A percentile compares a stretch with the other conserved stretches of the same genome.
Evolutionary conservation across 1,284 basidiomycete species (phyloP).

Genomic region (Marasmius fiardii): DNA sequence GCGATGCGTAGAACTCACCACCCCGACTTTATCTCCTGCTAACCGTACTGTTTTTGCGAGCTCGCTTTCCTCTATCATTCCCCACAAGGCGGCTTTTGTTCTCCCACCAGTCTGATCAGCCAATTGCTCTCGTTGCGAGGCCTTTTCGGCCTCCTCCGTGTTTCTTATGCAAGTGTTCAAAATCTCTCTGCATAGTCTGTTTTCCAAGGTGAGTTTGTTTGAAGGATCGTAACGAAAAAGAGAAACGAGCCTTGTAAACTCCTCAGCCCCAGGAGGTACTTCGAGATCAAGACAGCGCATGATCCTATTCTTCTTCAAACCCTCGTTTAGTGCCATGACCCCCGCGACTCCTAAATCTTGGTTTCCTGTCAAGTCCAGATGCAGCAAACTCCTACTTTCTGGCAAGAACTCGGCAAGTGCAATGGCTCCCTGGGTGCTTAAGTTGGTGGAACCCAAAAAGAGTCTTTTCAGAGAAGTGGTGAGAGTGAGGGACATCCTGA

Average conservation of each 20-base stretch:
- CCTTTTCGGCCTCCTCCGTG: constrained; percentile 76
- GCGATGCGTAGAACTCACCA: constrained; percentile 35
- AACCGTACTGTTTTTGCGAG: constrained; percentile 65
- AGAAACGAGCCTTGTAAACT: constrained; percentile 66
- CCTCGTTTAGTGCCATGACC: constrained; percentile 87
- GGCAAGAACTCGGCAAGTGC: constrained; percentile 95
- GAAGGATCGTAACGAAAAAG: constrained; percentile 1
- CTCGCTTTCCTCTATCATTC: constrained; percentile 78
- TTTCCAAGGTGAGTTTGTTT: constrained; percentile 11
- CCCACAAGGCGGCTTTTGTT: constrained; percentile 66
- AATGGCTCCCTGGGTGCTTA: constrained; percentile 87
- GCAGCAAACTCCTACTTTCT: constrained; percentile 37
- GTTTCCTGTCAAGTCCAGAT: constrained; percentile 73
- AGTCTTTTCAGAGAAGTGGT: constrained; percentile 91
- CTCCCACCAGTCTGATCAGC: constrained; percentile 21
- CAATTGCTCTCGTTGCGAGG: constrained; percentile 24
- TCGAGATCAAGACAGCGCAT: constrained; percentile 94
- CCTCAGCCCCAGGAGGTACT: constrained; percentile 86
- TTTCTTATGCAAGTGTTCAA: constrained; percentile 86
- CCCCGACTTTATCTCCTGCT: constrained; percentile 47
- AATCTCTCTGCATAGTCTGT: constrained; percentile 73
- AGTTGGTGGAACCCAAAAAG: constrained; percentile 83
- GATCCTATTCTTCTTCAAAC: constrained; percentile 78
- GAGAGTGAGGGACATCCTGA: constrained; percentile 90
- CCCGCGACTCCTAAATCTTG: constrained; percentile 76